phyloP scores from a whole-genome alignment of 2,329 filamentous ascomycete genomes.

The Diaporthe velutina region DNA sequence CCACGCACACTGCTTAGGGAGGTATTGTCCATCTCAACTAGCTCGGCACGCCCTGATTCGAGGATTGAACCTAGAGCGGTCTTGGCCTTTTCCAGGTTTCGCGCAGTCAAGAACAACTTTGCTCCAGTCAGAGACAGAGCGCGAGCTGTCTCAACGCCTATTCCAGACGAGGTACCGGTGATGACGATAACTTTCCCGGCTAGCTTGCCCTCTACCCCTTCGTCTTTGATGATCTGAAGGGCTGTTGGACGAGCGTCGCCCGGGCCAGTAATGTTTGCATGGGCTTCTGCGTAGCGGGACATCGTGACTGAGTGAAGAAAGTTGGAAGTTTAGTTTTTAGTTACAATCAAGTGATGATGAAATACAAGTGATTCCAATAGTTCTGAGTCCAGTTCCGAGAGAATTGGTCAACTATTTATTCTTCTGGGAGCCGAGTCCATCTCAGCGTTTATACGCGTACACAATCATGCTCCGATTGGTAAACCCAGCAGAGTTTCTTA shows the following conservation, averaged over 20 bases:
- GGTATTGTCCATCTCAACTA: slow-evolving; percentile 3
- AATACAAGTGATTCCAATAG: neutral
- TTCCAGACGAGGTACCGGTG: neutral
- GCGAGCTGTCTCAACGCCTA: neutral
- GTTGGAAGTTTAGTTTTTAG: neutral
- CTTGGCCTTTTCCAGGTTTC: neutral
- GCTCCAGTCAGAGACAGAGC: neutral
- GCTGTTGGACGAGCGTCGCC: slow-evolving; percentile 5
- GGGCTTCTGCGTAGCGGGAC: slow-evolving; percentile 19
- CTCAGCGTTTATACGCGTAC: no score
- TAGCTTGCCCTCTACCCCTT: neutral
- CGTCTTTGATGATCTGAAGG: slow-evolving; percentile 12
- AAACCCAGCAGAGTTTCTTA: neutral
- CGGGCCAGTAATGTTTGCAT: neutral
- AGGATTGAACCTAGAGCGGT: neutral
- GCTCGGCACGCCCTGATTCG: neutral
- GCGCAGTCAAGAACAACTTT: neutral
- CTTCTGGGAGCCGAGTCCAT: neutral
- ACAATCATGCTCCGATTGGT: neutral
- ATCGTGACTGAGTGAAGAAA: neutral
- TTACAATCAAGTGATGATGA: neutral
- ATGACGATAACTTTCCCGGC: neutral
- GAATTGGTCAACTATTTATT: neutral
- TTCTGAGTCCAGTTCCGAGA: neutral
- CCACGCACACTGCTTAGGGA: neutral